Percentiles rank a stretch among this genome's conserved stretches.
phyloP scores from a whole-genome alignment of 768 basidiomycete genomes.

The Gyrodon lividus region DNA sequence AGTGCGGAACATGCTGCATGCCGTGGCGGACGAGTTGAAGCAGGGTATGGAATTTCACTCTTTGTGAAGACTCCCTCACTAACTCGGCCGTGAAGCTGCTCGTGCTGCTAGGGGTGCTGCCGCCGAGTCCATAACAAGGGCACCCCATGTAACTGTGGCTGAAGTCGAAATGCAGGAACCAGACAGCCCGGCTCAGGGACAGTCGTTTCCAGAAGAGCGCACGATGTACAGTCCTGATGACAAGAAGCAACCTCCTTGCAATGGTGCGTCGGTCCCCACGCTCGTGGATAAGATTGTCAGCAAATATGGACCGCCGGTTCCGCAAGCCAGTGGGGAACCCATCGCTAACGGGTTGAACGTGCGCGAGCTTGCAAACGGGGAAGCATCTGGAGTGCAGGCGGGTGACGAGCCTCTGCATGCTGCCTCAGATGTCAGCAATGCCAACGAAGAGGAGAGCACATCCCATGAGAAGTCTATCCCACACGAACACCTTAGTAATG shows the following conservation, averaged over 20 bases:
- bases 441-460: constrained; percentile 48
- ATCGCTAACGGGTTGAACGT: constrained; percentile 28
- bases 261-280: constrained; percentile 62
- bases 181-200: constrained; percentile 24
- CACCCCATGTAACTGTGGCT: constrained; percentile 34
- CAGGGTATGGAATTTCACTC: constrained; percentile 46
- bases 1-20: constrained; percentile 33
- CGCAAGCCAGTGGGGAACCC: constrained; percentile 28
- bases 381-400: constrained; percentile 49
- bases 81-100: constrained; percentile 35
- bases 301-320: constrained; percentile 44
- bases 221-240: constrained; percentile 53
- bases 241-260: constrained; percentile 41
- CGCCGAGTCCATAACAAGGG: constrained; percentile 35
- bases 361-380: constrained; percentile 38
- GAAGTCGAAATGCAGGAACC: background rate
- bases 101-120: constrained; percentile 40
- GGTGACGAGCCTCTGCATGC: constrained; percentile 50
- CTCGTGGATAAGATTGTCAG: constrained; percentile 64
- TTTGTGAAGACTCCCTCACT: background rate
- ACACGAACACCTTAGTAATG: constrained; percentile 56
- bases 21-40: constrained; percentile 38
- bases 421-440: constrained; percentile 43
- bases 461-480: constrained; percentile 49
- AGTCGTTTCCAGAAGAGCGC: constrained; percentile 47